Evolutionary conservation across 2,329 filamentous ascomycete genomes (phyloP), one percentile per base, ranked within the genome.

Genomic region (Colletotrichum tabaci): DNA sequence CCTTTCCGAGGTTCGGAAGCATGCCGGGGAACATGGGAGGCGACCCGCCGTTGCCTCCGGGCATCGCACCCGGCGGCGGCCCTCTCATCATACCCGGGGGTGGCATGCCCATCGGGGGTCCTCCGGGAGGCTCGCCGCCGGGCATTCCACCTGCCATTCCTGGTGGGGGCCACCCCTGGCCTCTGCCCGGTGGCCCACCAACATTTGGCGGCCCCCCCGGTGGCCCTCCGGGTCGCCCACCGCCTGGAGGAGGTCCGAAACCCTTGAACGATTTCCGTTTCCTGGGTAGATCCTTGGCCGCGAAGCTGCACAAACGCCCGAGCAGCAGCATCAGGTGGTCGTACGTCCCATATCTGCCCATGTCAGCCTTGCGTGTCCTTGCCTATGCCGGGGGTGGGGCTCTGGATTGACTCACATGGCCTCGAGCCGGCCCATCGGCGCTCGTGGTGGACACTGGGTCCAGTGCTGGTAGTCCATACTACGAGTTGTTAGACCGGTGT

Each of bases 381-480:
- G 13, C 12, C 23, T 13, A 13, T 21, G 23, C 50, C n/a, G 10
- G 13, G 23, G 3, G 38, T 23, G 5, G 35, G 35, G 35, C 35
- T 10, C 35, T 38, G 35, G 21, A 12, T 42, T 6, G 10, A 82
- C 89, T 84, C 82, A 92, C 90, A 90, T 89, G 12, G 94, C 93
- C 77, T 95, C 92, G 5, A 92, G 84, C 72, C 89, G 91, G 21
- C 94, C 94, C 53, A 98, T 87, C 0, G 93, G 92, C 12, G 93
- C 93, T 77, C 96, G 88, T 4, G 96, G 96, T 49, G 94, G 94
- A 77, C 95, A 97, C 77, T 96, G 92, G n/a, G 90, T 91, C 94
- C 94, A 98, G 73, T 89, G 86, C 38, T 91, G 87, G 78, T 93
- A 97, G 53, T 94, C 91, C 86, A 97, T 91, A 73, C 94, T 97